Conservation (phyloP, 202 grass and related monocot species). For the Alloteropsis angusta region DNA sequence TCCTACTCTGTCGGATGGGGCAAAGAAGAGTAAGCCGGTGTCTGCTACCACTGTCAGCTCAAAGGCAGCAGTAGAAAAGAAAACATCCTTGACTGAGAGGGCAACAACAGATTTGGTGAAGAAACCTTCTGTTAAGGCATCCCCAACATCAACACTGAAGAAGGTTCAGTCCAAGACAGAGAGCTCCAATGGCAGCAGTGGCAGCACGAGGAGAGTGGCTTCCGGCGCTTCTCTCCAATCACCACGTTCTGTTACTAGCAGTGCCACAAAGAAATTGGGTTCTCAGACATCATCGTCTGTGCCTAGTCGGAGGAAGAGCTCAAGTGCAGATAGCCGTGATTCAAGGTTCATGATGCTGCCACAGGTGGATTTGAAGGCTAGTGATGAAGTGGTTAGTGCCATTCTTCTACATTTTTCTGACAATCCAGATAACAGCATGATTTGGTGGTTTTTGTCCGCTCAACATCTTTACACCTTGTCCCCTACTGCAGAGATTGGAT, state of each 20-base stretch:
- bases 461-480: not conserved
- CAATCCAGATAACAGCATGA: slow-evolving; percentile 3
- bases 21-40: slow-evolving; percentile 35
- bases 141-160: slow-evolving; percentile 44
- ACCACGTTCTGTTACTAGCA: slow-evolving; percentile 45
- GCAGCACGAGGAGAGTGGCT: slow-evolving; percentile 37
- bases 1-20: slow-evolving; percentile 41
- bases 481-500: slow-evolving; percentile 68
- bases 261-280: slow-evolving; percentile 31
- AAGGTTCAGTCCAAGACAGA: slow-evolving; percentile 49
- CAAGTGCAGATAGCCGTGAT: slow-evolving; percentile 50
- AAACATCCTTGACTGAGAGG: slow-evolving; percentile 32
- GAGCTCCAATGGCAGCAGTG: slow-evolving; percentile 34
- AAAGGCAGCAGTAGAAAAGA: slow-evolving; percentile 31
- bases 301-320: slow-evolving; percentile 54
- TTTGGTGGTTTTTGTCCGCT: slow-evolving; percentile 7
- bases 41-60: slow-evolving; percentile 20
- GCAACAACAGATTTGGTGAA: slow-evolving; percentile 18
- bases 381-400: slow-evolving; percentile 71
- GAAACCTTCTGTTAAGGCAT: slow-evolving; percentile 39
- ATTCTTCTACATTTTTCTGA: slow-evolving; percentile 9
- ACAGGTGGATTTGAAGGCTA: slow-evolving; percentile 84
- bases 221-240: slow-evolving; percentile 48
- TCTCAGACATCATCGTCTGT: slow-evolving; percentile 38
- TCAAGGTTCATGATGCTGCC: slow-evolving; percentile 82